These are phyloP conservation scores for Atkinsonella hypoxylon DNA, from an alignment of 2,329 filamentous ascomycete species.

Conservation along the genomic window DNA sequence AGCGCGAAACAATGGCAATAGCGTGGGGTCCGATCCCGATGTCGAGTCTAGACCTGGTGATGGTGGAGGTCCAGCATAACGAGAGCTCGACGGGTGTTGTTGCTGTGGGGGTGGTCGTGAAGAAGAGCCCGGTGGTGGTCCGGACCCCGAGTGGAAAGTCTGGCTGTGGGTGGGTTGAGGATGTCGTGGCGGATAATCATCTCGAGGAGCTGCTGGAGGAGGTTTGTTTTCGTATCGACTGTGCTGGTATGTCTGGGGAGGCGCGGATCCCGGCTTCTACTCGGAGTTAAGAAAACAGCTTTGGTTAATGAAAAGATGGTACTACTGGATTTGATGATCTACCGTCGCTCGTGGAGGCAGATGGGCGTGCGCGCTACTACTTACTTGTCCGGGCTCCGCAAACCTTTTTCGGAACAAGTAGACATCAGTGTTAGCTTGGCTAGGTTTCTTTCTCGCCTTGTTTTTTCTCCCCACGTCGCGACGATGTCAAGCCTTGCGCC, in stretches of 20 bases:
- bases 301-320: neutral
- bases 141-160: neutral
- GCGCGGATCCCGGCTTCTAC: slow-evolving; percentile 25
- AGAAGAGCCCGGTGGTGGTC: neutral
- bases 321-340: neutral
- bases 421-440: neutral
- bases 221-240: slow-evolving; percentile 38
- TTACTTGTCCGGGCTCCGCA: slow-evolving; percentile 62
- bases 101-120: slow-evolving; percentile 27
- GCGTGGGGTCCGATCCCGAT: slow-evolving; percentile 50
- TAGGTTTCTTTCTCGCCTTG: neutral
- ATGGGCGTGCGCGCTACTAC: slow-evolving; percentile 9
- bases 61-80: slow-evolving; percentile 50
- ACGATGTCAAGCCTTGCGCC: neutral
- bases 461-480: neutral
- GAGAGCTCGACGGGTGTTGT: slow-evolving; percentile 38
- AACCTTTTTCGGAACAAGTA: slow-evolving; percentile 35
- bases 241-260: slow-evolving; percentile 11
- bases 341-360: neutral
- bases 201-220: slow-evolving; percentile 19
- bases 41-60: slow-evolving; percentile 44
- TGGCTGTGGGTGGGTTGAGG: slow-evolving; percentile 4
- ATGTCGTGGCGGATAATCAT: slow-evolving; percentile 4
- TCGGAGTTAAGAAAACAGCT: neutral
- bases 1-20: slow-evolving; percentile 77